phyloP scores from a whole-genome alignment of 1,284 basidiomycete species.

The Melampsora americana region DNA sequence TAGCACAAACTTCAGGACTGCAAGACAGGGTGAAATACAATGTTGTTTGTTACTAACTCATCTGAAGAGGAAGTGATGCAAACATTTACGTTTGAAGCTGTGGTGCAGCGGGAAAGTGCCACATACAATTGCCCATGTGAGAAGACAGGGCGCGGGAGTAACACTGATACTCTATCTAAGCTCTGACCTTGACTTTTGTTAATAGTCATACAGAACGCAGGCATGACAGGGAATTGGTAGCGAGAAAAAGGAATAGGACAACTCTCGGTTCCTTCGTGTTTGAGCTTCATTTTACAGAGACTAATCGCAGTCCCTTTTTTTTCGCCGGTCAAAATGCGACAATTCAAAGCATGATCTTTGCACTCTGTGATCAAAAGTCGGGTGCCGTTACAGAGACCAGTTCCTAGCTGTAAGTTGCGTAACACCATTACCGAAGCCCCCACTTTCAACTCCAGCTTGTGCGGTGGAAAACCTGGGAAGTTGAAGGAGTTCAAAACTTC shows the following conservation, averaged over 20 bases:
- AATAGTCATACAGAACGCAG: neutral
- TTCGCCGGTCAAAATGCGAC: neutral
- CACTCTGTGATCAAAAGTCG: neutral
- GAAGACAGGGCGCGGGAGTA: constrained; percentile 5
- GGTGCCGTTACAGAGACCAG: constrained; percentile 6
- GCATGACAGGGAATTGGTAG: constrained; percentile 11
- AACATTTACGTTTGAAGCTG: no score
- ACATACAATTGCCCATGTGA: constrained; percentile 16
- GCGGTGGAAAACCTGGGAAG: no score
- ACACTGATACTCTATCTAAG: neutral
- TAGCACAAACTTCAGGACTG: no score
- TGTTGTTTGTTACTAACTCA: no score
- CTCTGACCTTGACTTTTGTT: no score
- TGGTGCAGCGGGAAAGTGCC: neutral
- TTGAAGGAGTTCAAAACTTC: neutral
- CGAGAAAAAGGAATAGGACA: neutral
- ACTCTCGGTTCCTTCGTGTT: neutral
- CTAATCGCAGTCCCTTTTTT: neutral
- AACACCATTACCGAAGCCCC: neutral
- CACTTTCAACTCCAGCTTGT: neutral
- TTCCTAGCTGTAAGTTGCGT: neutral
- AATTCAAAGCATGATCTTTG: neutral
- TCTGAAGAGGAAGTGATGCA: no score
- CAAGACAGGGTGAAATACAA: no score
- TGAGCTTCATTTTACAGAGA: neutral